Conservation (phyloP, 805 yeast species). For the Candida sanyiensis region DNA sequence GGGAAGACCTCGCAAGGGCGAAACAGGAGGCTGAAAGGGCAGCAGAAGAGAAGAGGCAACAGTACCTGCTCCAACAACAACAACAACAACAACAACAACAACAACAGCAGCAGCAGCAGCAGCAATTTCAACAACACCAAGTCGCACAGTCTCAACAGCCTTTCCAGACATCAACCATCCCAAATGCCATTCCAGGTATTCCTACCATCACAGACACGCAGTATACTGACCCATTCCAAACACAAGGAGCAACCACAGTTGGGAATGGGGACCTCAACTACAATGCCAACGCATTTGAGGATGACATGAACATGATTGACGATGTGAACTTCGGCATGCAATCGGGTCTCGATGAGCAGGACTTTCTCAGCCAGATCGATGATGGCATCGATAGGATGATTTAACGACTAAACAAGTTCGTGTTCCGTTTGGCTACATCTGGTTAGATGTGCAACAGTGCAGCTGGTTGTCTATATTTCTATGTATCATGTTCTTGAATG, state of each 20-base stretch:
- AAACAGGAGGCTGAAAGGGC: constrained; percentile 13
- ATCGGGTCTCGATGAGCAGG: constrained; percentile 29
- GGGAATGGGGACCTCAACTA: constrained; percentile 9
- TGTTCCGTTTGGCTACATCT: too few relatives aligned
- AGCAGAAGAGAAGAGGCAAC: constrained; percentile 9
- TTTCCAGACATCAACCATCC: constrained; percentile 1
- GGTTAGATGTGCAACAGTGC: too few relatives aligned
- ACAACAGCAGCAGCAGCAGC: constrained; percentile 7
- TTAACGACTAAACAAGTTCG: too few relatives aligned
- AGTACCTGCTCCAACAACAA: constrained; percentile 3
- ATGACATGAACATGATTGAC: constrained; percentile 26
- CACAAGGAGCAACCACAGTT: constrained; percentile 1
- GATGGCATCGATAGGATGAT: constrained; percentile 27
- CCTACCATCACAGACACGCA: constrained; percentile 3
- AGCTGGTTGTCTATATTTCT: neutral
- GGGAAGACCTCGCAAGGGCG: constrained; percentile 20
- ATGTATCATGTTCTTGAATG: too few relatives aligned
- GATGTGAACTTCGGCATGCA: constrained; percentile 30
- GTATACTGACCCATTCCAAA: constrained; percentile 4
- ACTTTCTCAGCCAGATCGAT: constrained; percentile 31
- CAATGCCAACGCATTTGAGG: constrained; percentile 12
- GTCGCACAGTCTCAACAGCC: too few relatives aligned
- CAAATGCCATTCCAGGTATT: constrained; percentile 1
- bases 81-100: constrained; percentile 9
- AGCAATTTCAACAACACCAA: constrained; percentile 2